Evolutionary conservation across 805 yeast species (phyloP).

Genomic region (Wickerhamomyces silvicola): DNA sequence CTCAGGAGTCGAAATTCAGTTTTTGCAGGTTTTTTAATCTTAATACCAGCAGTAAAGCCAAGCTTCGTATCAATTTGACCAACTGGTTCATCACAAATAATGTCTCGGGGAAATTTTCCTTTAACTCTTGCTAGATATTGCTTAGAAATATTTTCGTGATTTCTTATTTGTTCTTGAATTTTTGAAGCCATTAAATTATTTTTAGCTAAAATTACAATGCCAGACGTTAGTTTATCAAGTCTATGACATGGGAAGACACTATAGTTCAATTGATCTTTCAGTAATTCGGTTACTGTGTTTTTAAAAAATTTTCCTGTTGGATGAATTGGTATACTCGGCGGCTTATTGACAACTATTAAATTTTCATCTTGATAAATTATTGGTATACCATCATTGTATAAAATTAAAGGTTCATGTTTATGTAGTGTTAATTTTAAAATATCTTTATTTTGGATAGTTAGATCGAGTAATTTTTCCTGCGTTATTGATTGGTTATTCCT

Average conservation of each 20-base stretch:
- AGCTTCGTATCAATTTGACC: slow-evolving; percentile 64
- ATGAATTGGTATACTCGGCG: slow-evolving; percentile 92
- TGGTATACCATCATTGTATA: slow-evolving; percentile 43
- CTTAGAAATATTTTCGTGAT: slow-evolving; percentile 57
- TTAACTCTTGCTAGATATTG: slow-evolving; percentile 83
- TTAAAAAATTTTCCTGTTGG: slow-evolving; percentile 85
- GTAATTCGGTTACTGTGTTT: slow-evolving; percentile 67
- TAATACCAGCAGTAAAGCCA: slow-evolving; percentile 39
- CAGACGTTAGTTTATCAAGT: slow-evolving; percentile 86
- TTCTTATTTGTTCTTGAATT: slow-evolving; percentile 41
- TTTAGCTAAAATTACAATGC: slow-evolving; percentile 62
- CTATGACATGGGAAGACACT: slow-evolving; percentile 83
- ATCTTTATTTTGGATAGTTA: not conserved
- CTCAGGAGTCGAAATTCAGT: slow-evolving; percentile 64
- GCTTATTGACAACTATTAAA: slow-evolving; percentile 82
- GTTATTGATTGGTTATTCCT: not conserved
- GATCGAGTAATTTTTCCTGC: not conserved
- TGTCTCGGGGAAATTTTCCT: slow-evolving; percentile 77
- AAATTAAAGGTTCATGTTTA: slow-evolving; percentile 82
- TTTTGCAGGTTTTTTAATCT: slow-evolving; percentile 58
- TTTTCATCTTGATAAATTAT: slow-evolving; percentile 71
- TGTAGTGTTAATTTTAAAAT: slow-evolving; percentile 34
- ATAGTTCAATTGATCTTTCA: slow-evolving; percentile 63
- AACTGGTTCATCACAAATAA: slow-evolving; percentile 62
- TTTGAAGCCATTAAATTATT: slow-evolving; percentile 59